Evolutionary conservation across 2,329 filamentous ascomycete genomes (phyloP), one percentile per base, ranked within the genome.

Genomic region (Aureobasidium sp.): DNA sequence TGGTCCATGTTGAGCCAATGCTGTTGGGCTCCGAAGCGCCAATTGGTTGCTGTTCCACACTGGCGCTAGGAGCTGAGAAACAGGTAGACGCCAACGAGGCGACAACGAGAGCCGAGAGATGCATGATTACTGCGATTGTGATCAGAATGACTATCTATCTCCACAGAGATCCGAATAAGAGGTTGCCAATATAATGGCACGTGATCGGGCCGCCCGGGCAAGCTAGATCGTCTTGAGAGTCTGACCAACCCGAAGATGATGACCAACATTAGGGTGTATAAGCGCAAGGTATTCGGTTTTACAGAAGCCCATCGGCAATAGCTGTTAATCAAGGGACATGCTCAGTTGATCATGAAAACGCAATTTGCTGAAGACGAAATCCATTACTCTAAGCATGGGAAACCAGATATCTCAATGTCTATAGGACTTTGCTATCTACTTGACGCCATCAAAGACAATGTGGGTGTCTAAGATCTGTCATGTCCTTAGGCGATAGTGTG

Each of bases 1-100:
- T 41, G 15, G 22, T 51, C 57, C 57, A 60, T 42, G 45, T 51
- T n/a, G 57, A 49, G 57, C 57, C 36, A 45, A 60, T 29, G 3
- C 22, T 60, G 57, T 45, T 51, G 17, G 44, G 36, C 25, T 49
- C 45, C 9, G 27, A 22, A 31, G 45, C 44, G n/a, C 34, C 45
- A 31, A 60, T 60, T 29, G 58, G 49, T 29, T 61, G 58, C 22
- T 61, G 58, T 9, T 45, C 27, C 12, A 20, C 45, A 36, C 8
- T 17, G 1, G 29, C 22, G 3, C 44, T 41, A 27, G 56, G 56
- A 39, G 56, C 56, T 14, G 57, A 34, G 11, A 60, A 27, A 5
- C 44, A 49, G 3, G 15, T 29, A 34, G 48, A 53, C 17, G 37
- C 37, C 41, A 61, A 34, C 1, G 47, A 45, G 48, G 58, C 47